Base-by-base conservation (phyloP, 495 filamentous ascomycete genomes). In the Cenococcum geophilum region DNA sequence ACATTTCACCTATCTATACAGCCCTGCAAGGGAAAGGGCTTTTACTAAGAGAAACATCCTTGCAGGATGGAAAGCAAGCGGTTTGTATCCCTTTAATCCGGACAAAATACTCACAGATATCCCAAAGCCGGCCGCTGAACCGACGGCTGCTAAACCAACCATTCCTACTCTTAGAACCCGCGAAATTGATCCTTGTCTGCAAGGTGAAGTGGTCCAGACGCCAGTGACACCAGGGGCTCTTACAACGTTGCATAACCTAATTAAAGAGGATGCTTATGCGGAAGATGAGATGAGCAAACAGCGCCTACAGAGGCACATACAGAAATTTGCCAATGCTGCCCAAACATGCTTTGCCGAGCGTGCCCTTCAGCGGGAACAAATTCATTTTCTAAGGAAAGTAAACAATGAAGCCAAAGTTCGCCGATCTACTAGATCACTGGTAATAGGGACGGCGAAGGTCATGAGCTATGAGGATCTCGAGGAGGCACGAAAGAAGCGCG, bases 1-100 rank as follows among this genome's bases (percentile, higher is more conserved):
- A 9, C 54, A 57, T 42, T 57, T 57, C 34, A 57, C 25, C 32
- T 37, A 12, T 21, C 22, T 57, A 22, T 57, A 57, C 21, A 42
- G 35, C 23, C 54, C 54, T 57, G 16, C 35, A 57, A n/a, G n/a
- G n/a, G n/a, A n/a, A n/a, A n/a, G n/a, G n/a, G n/a, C n/a, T n/a
- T n/a, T n/a, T n/a, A n/a, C 34, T 5, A 43, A 37, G 25, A 37
- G 23, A 21, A 57, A 57, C 22, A 57, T 57, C 14, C 9, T 40
- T 6, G 54, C 54, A 14, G 36, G 27, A 10, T 37, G 25, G 27
- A 18, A 8, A 16, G 18, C 6, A 6, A 22, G 14, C 45, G 45
- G 45, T 49, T 49, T 49, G 45, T 49, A 9, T 49, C 45, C 45
- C 5, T 22, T 49, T 18, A 49, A 49, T 5, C 6, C 45, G 5